Evolutionary conservation across 1,139 yeast genomes (phyloP), one percentile per base, ranked within the genome.

Genomic region (Diutina scorzettiae): DNA sequence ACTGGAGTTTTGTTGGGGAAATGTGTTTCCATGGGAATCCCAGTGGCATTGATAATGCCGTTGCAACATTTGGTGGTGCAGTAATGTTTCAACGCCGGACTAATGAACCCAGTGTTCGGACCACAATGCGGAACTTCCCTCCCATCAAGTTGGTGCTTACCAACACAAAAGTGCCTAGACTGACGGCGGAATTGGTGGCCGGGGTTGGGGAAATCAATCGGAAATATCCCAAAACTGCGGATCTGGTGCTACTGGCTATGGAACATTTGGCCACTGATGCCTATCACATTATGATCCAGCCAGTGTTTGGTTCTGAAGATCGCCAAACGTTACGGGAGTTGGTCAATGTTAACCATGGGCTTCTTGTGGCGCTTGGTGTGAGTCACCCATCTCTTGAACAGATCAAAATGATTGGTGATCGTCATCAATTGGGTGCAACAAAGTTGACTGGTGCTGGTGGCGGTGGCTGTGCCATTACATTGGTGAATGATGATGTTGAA

Each of bases 371-470:
- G 0, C 61, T 91, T 17, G 96, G 96, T 2, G 99, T 93, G 6
- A 82, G 95, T 12, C 98, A 93, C 58, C 95, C 96, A 4, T 70
- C 81, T 17, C 66, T 91, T 46, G 98, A 91, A 56, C 66, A 69
- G 43, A 76, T 89, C 41, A 80, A 78, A 51, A 63, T 74, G 20
- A 64, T 78, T 17, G 73, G 84, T 20, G 89, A 82, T 53, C 69
- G 66, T 39, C 55, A 75, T 44, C 56, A 64, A 2, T 61, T 91
- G 29, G 99, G 99, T 5, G 79, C 84, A 46, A 89, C 99, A 1
- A 91, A 91, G 59, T 70, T 91, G 46, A 91, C 98, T 0, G 99
- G 99, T 37, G 98, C 98, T 0, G 99, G 99, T 21, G 98, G 98
- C 17, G 99, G 99, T 39, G 99, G 99, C 1, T 91, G 99, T 64